Base-by-base conservation (phyloP, 371 early-diverging fungal genomes). In the Mucor piriformis region DNA sequence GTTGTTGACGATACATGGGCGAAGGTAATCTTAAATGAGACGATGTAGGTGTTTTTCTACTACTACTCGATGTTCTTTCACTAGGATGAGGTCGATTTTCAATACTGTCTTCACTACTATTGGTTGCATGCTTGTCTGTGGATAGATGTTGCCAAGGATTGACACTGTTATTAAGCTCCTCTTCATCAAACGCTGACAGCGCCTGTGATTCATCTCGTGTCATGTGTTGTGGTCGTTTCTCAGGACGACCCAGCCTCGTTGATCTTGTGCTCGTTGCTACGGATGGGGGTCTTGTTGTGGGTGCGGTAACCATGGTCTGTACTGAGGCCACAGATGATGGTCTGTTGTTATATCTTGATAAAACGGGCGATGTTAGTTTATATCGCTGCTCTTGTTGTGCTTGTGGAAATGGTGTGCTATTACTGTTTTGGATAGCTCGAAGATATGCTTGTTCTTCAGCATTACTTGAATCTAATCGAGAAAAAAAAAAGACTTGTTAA, bases 371-470 rank as follows among this genome's bases (percentile, higher is more conserved):
- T 47, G 47, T 56, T 33, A 15, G 15, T 44, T 16, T 27, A 46
- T 63, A 52, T 18, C 35, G 24, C 12, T 48, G n/a, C n/a, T n/a
- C n/a, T n/a, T n/a, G 47, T 23, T 16, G 46, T 11, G 34, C n/a
- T 12, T 15, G 32, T 11, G 47, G 47, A 4, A 24, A 24, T 8
- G 46, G 13, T 37, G 42, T 18, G 42, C 42, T 18, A 8, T 42
- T 42, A 42, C 16, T 55, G 37, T 50, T 61, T 44, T 62, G 58
- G 21, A 66, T 62, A 37, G 56, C 58, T 44, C 53, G 56, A 38
- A 70, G 54, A 49, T 70, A 70, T 34, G 66, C 63, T 38, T 49
- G 53, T 35, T 71, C 75, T 33, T 75, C 72, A 44, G 60, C 69
- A 24, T 72, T 37, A 20, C 63, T 68, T 24, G 46, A 55, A 33